A percentile compares a stretch with the other conserved stretches of the same genome.
phyloP scores from a whole-genome alignment of 306 rosid genomes.

The Prunus armeniaca region DNA sequence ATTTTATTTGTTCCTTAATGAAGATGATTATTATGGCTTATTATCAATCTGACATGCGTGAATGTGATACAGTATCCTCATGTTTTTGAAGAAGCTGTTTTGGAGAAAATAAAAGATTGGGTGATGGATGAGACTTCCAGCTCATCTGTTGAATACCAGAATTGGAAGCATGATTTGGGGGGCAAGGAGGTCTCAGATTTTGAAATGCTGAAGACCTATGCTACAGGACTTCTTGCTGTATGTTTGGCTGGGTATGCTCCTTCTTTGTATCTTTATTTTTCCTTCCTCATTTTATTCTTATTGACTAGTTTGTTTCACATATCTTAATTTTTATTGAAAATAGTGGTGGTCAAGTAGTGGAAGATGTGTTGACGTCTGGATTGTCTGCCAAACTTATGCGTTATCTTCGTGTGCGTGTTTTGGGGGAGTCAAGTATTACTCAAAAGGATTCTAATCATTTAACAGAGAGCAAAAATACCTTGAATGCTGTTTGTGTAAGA shows the following conservation, averaged over 20 bases:
- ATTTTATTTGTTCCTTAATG: neutral
- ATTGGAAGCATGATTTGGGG: conserved; percentile 47
- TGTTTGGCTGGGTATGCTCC: conserved; percentile 66
- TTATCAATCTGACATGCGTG: neutral
- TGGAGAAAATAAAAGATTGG: conserved; percentile 71
- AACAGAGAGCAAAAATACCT: conserved; percentile 58
- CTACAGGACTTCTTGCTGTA: conserved; percentile 90
- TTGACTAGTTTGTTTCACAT: conserved; percentile 13
- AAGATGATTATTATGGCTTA: neutral
- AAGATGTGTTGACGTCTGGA: conserved; percentile 91
- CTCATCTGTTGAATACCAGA: conserved; percentile 49
- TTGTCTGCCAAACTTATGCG: conserved; percentile 96
- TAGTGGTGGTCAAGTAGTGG: conserved; percentile 80
- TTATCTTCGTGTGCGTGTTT: conserved; percentile 76
- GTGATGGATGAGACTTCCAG: conserved; percentile 67
- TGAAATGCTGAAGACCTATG: conserved; percentile 87
- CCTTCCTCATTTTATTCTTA: neutral
- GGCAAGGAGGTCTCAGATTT: conserved; percentile 64
- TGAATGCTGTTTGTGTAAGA: conserved; percentile 41
- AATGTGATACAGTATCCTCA: conserved; percentile 78
- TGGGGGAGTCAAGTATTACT: conserved; percentile 72
- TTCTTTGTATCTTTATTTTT: conserved; percentile 8
- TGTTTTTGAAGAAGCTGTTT: conserved; percentile 78
- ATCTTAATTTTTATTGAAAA: conserved; percentile 15
- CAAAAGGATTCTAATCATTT: conserved; percentile 72